Evolutionary conservation across 2,329 filamentous ascomycete genomes (phyloP), one percentile per base, ranked within the genome.

Genomic region (Phialophora macrospora): DNA sequence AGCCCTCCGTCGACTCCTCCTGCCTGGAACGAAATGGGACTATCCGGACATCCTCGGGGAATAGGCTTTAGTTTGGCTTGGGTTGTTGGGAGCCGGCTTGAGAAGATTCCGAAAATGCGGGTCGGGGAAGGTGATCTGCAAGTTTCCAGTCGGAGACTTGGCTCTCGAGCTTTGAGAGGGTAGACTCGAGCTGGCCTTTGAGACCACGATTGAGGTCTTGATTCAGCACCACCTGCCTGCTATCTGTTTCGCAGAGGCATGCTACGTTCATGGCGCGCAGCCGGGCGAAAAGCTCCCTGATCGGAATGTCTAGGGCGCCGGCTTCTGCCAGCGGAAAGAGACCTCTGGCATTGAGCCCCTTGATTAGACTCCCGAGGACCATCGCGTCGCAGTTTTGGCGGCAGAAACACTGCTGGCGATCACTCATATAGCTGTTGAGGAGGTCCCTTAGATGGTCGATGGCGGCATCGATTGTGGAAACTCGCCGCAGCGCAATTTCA

Each of bases 241-340:
- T 8, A 41, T n/a, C 17, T 17, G 1, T 6, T 20, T 44, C 6
- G 7, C 38, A 44, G 17, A 44, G 5, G 17, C 6, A 8, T 8
- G 6, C 7, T 17, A 44, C n/a, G 5, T 44, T 3, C 38, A n/a
- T n/a, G 1, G 38, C 3, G 38, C 38, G 38, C 38, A 44, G 17
- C 38, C 3, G 38, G 14, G 38, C n/a, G 6, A 44, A 17, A 44
- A 44, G 38, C 1, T 44, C 38, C 38, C n/a, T 44, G 17, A 44
- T 44, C 38, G 38, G 20, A 7, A 44, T 44, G 17, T 44, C 17
- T n/a, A 44, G 38, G 20, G 38, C 17, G 6, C 7, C 17, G 1
- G 17, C 17, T n/a, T 52, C 26, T 7, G 44, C 46, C 3, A 60
- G 24, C 14, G 57, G 57, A 7, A 49, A 60, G 2, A 60, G 57